Evolutionary conservation across 2,329 filamentous ascomycete species (phyloP).

Genomic region (Fonsecaea monophora): DNA sequence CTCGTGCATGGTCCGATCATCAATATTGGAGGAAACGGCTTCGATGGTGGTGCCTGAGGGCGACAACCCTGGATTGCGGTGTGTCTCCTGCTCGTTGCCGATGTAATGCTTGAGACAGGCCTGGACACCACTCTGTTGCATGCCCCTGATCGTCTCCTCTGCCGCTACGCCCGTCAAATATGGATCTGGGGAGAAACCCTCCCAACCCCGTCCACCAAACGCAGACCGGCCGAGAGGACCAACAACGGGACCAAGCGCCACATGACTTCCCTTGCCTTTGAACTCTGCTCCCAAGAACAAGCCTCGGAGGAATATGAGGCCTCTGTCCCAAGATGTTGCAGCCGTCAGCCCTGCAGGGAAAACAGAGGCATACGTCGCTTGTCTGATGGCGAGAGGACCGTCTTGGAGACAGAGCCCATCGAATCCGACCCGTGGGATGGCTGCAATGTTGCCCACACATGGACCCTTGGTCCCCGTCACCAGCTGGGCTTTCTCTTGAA

Average conservation of each 20-base stretch:
- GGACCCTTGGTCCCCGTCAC: conserved; percentile 45
- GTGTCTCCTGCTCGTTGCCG: conserved; percentile 71
- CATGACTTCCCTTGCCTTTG: conserved; percentile 52
- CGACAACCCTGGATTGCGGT: conserved; percentile 52
- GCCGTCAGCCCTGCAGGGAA: conserved; percentile 44
- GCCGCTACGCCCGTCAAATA: conserved; percentile 56
- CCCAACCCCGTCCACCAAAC: conserved; percentile 56
- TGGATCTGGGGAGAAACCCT: conserved; percentile 58
- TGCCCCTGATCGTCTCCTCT: conserved; percentile 52
- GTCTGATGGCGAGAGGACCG: conserved; percentile 37
- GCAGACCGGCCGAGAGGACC: conserved; percentile 48
- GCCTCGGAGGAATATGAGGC: conserved; percentile 45
- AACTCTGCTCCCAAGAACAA: conserved; percentile 48
- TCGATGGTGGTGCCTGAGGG: conserved; percentile 55
- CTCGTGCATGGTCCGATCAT: conserved; percentile 77
- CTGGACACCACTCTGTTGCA: conserved; percentile 54
- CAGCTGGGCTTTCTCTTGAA: conserved; percentile 53
- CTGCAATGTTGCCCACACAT: conserved; percentile 46
- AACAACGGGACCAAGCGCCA: conserved; percentile 52
- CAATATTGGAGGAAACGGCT: conserved; percentile 62
- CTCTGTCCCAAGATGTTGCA: conserved; percentile 50
- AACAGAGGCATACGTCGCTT: conserved; percentile 39
- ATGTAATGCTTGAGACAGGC: conserved; percentile 57
- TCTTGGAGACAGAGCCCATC: conserved; percentile 44
- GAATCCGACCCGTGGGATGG: conserved; percentile 45